These are phyloP conservation scores for Penicillium paxilli DNA, from an alignment of 495 filamentous ascomycete species.

Conservation along the genomic window DNA sequence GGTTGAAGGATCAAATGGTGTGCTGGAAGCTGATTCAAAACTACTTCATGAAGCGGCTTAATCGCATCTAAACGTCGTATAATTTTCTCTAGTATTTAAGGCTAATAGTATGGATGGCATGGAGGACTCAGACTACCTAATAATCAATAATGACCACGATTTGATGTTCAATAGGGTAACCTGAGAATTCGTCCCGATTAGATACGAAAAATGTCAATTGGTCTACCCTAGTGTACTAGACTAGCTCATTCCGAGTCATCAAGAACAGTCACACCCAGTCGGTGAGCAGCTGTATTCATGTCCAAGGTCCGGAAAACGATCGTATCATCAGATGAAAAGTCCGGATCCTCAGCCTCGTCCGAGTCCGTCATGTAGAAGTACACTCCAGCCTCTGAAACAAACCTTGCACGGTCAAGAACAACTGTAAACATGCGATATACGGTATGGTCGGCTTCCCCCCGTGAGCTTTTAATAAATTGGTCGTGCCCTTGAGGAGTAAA, in stretches of 20 bases:
- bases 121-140: too few relatives aligned
- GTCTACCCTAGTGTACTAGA: background rate
- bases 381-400: conserved; percentile 16
- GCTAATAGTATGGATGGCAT: too few relatives aligned
- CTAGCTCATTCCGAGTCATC: conserved; percentile 4
- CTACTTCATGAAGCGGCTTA: background rate
- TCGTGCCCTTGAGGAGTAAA: conserved; percentile 1
- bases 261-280: conserved; percentile 5
- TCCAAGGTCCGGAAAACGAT: conserved; percentile 3
- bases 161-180: too few relatives aligned
- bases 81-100: too few relatives aligned
- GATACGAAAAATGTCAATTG: background rate
- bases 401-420: conserved; percentile 12
- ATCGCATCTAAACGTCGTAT: too few relatives aligned
- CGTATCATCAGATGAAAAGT: conserved; percentile 4
- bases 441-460: background rate
- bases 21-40: background rate
- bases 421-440: conserved; percentile 11
- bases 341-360: background rate
- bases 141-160: too few relatives aligned
- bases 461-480: background rate
- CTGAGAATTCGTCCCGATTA: background rate
- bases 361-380: conserved; percentile 15
- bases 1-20: background rate
- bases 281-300: conserved; percentile 3